Conservation (phyloP, 345 rosid genomes). For the Linum trigynum region DNA sequence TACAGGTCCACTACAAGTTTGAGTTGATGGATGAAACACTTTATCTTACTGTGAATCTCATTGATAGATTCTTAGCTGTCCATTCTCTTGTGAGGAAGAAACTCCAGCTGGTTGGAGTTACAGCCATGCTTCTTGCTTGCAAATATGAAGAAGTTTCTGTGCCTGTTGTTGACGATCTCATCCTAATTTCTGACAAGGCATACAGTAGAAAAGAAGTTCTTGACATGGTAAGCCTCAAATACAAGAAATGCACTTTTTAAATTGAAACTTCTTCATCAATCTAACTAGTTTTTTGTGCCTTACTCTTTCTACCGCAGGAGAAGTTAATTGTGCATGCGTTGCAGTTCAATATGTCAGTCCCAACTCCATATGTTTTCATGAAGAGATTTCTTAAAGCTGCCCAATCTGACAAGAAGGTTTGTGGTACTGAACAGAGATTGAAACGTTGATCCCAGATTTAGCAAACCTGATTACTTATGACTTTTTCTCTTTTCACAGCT, state of each 20-base stretch:
- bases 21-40: slow-evolving; percentile 95
- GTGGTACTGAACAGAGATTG: neutral
- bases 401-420: slow-evolving; percentile 75
- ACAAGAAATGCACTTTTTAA: neutral
- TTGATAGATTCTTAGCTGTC: slow-evolving; percentile 73
- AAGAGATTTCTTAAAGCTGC: slow-evolving; percentile 86
- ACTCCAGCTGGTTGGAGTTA: slow-evolving; percentile 89
- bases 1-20: slow-evolving; percentile 97
- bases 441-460: neutral
- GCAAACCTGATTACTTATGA: neutral
- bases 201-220: slow-evolving; percentile 77
- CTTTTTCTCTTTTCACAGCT: slow-evolving; percentile 34
- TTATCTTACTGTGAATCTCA: slow-evolving; percentile 81
- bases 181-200: slow-evolving; percentile 82
- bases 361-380: slow-evolving; percentile 93
- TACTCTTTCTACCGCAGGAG: slow-evolving; percentile 47
- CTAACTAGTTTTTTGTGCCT: neutral
- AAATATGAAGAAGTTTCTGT: slow-evolving; percentile 95
- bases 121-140: slow-evolving; percentile 96
- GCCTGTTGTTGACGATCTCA: slow-evolving; percentile 91
- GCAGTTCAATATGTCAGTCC: slow-evolving; percentile 67
- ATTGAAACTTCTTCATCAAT: neutral
- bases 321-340: slow-evolving; percentile 63
- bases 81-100: slow-evolving; percentile 70
- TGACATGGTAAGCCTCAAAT: slow-evolving; percentile 51